These are phyloP conservation scores for Populus deltoides DNA, from an alignment of 345 rosid species.

Conservation along the genomic window DNA sequence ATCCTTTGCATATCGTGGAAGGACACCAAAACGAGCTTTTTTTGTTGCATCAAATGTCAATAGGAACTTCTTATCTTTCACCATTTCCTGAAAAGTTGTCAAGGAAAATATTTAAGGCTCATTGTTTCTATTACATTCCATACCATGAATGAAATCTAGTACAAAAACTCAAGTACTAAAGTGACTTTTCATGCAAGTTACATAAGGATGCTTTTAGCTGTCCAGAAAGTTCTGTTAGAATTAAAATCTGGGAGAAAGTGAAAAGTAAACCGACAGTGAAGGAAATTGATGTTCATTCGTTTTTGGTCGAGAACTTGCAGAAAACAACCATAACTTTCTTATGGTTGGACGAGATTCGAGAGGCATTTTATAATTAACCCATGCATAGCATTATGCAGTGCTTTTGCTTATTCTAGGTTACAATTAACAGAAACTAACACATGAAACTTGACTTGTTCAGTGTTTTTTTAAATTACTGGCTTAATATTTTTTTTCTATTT, in stretches of 20 bases:
- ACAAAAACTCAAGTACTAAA: not conserved
- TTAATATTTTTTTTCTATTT: no score
- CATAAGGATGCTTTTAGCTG: not conserved
- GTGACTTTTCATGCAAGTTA: not conserved
- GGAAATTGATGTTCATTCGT: not conserved
- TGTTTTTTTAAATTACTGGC: not conserved
- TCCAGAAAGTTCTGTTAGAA: not conserved
- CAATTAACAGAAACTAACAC: not conserved
- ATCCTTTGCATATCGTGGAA: conserved; percentile 86
- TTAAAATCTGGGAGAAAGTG: not conserved
- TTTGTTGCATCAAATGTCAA: conserved; percentile 75
- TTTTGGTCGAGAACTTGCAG: not conserved
- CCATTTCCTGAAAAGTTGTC: conserved; percentile 74
- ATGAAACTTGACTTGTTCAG: no score
- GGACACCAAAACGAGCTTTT: conserved; percentile 86
- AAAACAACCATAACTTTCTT: not conserved
- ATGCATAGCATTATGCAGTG: not conserved
- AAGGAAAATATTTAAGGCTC: not conserved
- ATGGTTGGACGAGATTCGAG: not conserved
- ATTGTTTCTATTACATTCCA: not conserved
- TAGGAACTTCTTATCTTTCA: conserved; percentile 70
- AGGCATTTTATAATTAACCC: not conserved
- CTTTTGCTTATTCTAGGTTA: not conserved
- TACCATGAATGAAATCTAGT: not conserved
- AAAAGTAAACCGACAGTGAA: not conserved